Conservation (phyloP, 305 asterid genomes). For the Fraxinus greggii region DNA sequence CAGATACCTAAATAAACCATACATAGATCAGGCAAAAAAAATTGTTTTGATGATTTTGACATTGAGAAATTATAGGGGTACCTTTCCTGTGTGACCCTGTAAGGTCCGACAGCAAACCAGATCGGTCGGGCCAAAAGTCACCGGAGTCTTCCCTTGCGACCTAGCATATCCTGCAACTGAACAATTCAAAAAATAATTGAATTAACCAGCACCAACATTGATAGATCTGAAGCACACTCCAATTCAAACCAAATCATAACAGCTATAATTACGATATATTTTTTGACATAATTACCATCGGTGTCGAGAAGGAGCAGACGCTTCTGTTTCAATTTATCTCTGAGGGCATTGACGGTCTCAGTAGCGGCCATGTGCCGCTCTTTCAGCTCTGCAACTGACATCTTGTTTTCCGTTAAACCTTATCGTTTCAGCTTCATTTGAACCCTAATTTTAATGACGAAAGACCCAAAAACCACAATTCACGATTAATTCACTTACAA, state of each 20-base stretch:
- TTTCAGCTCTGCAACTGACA: slow-evolving; percentile 83
- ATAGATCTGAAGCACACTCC: slow-evolving; percentile 38
- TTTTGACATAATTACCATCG: slow-evolving; percentile 47
- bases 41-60: background rate
- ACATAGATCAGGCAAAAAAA: background rate
- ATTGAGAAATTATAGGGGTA: slow-evolving; percentile 4
- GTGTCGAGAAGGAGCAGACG: slow-evolving; percentile 85
- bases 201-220: slow-evolving; percentile 15
- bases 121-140: slow-evolving; percentile 90
- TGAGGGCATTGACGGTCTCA: slow-evolving; percentile 68
- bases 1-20: background rate
- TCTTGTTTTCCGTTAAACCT: slow-evolving; percentile 20
- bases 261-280: background rate
- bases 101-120: slow-evolving; percentile 95
- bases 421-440: slow-evolving; percentile 28
- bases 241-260: slow-evolving; percentile 14
- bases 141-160: slow-evolving; percentile 80
- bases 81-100: slow-evolving; percentile 99
- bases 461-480: background rate
- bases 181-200: slow-evolving; percentile 8
- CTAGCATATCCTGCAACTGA: slow-evolving; percentile 83
- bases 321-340: slow-evolving; percentile 63
- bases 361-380: slow-evolving; percentile 90
- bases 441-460: slow-evolving; percentile 14
- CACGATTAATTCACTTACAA: background rate